Conservation (phyloP, 768 basidiomycete species). For the Rhodotorula kratochvilovae region DNA sequence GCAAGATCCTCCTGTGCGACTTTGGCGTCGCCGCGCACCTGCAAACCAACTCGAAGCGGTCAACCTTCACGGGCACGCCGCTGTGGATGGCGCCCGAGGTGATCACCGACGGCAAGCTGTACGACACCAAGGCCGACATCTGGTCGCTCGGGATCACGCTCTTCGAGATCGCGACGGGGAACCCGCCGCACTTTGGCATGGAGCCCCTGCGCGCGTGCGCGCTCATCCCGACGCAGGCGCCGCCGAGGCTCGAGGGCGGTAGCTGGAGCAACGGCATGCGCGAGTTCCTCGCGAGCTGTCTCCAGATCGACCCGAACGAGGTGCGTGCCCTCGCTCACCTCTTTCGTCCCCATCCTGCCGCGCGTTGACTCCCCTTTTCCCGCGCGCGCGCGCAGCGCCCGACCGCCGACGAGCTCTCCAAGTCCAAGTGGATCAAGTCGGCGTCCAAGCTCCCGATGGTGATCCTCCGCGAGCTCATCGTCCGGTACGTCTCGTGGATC, state of each 20-base stretch:
- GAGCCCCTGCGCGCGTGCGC: constrained; percentile 82
- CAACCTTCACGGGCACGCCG: constrained; percentile 93
- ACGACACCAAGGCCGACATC: constrained; percentile 96
- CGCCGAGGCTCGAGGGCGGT: constrained; percentile 59
- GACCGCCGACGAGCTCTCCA: constrained; percentile 79
- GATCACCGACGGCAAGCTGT: constrained; percentile 75
- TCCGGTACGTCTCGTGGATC: constrained; percentile 69
- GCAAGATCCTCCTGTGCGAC: constrained; percentile 93
- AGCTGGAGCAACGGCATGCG: constrained; percentile 69
- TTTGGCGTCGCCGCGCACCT: constrained; percentile 96
- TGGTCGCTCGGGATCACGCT: constrained; percentile 96
- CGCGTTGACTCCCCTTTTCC: not conserved
- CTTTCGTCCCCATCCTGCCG: constrained; percentile 7
- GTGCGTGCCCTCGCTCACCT: constrained; percentile 51
- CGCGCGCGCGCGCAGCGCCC: constrained; percentile 58
- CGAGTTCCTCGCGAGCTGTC: constrained; percentile 76
- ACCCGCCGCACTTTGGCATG: constrained; percentile 62
- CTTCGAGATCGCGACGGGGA: constrained; percentile 95
- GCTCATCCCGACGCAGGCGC: constrained; percentile 76
- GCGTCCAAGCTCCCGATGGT: constrained; percentile 63
- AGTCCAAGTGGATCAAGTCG: constrained; percentile 79
- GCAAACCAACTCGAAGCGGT: constrained; percentile 76
- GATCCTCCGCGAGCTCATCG: constrained; percentile 71
- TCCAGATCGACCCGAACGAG: constrained; percentile 73
- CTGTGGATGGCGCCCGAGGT: constrained; percentile 99